Percentiles rank a stretch among this genome's conserved stretches.
phyloP scores from a whole-genome alignment of 192 early-diverging fungal species.

The Dissophora globulifera region DNA sequence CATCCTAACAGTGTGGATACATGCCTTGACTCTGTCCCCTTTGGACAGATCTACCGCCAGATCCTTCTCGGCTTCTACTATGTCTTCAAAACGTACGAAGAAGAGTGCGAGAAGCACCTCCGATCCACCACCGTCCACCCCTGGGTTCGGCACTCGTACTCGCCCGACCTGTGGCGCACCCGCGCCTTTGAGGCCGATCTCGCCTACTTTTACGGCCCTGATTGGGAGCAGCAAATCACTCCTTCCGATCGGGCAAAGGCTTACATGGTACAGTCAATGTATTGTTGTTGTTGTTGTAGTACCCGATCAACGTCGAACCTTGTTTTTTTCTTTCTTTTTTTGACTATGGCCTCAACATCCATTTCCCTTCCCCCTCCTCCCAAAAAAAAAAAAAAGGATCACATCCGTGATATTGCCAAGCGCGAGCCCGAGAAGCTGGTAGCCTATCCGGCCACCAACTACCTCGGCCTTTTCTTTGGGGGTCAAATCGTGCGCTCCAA shows the following conservation, averaged over 20 bases:
- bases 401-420: slow-evolving; percentile 44
- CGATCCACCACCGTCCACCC: slow-evolving; percentile 9
- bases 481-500: slow-evolving; percentile 35
- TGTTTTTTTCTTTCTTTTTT: background rate
- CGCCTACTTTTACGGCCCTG: slow-evolving; percentile 31
- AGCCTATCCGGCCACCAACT: slow-evolving; percentile 40
- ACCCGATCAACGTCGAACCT: background rate
- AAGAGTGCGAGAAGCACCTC: slow-evolving; percentile 3
- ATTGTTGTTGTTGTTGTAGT: too few relatives aligned
- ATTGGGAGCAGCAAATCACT: slow-evolving; percentile 20
- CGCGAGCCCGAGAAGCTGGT: slow-evolving; percentile 29
- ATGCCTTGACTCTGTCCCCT: background rate
- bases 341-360: too few relatives aligned
- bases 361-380: background rate
- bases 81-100: slow-evolving; percentile 39
- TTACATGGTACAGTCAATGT: slow-evolving; percentile 34
- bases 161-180: slow-evolving; percentile 26
- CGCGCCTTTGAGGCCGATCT: slow-evolving; percentile 38
- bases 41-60: slow-evolving; percentile 33
- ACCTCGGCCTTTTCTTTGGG: slow-evolving; percentile 44
- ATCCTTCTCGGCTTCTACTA: slow-evolving; percentile 47
- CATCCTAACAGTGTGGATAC: too few relatives aligned
- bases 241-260: slow-evolving; percentile 19
- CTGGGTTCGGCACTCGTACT: slow-evolving; percentile 22
- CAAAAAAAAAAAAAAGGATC: slow-evolving; percentile 10